Evolutionary conservation across 768 basidiomycete species (phyloP).

Genomic region (Coprinopsis marcescibilis): DNA sequence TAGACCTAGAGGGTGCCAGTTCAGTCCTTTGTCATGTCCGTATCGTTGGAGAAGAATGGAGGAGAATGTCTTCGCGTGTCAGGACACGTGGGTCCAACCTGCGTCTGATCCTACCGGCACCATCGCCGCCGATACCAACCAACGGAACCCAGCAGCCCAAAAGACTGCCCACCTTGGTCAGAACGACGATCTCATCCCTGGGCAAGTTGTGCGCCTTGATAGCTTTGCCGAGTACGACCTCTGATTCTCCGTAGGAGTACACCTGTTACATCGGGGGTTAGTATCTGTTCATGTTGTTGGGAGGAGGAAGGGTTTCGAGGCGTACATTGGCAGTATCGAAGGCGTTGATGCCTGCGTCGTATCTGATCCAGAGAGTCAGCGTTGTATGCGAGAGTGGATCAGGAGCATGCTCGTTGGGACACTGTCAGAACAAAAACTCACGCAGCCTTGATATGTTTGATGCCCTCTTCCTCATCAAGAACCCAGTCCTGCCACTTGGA

Average conservation of each 20-base stretch:
- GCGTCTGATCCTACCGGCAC: no score
- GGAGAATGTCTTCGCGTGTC: no score
- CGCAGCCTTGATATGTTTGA: constrained; percentile 49
- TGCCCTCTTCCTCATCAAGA: constrained; percentile 40
- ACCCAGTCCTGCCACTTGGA: constrained; percentile 48
- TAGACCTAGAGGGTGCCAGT: no score
- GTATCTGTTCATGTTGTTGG: no score
- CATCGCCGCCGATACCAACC: no score
- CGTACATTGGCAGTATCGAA: constrained; percentile 53
- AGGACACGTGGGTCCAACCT: no score
- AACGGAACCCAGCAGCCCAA: no score
- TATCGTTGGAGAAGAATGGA: no score
- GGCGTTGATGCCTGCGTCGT: constrained; percentile 56
- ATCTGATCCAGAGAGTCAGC: constrained; percentile 26
- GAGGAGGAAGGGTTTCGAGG: no score
- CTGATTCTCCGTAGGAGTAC: constrained; percentile 63
- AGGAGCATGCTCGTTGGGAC: no score
- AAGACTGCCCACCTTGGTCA: constrained; percentile 84
- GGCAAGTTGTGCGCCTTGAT: constrained; percentile 62
- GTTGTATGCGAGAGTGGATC: background rate
- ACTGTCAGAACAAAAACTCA: constrained; percentile 20
- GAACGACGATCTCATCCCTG: constrained; percentile 72
- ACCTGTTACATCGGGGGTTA: no score
- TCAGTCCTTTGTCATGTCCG: no score
- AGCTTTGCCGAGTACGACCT: constrained; percentile 63